Conservation (phyloP, 495 filamentous ascomycete species). For the Penicillium egyptiacum region DNA sequence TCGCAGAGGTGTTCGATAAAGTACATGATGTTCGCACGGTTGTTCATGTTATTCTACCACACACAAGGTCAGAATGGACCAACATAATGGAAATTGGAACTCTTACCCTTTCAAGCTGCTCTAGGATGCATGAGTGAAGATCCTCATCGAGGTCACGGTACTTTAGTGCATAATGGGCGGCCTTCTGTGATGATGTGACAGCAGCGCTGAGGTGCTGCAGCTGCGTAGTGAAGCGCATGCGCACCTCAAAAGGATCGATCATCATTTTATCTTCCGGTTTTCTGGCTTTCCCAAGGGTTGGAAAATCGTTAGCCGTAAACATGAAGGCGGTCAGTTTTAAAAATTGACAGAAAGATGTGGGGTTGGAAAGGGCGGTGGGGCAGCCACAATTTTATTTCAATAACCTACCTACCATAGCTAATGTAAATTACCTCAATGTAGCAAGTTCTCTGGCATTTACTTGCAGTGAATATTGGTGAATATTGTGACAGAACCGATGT, state of each 20-base stretch:
- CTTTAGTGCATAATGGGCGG: constrained; percentile 91
- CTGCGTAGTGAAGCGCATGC: constrained; percentile 90
- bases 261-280: constrained; percentile 45
- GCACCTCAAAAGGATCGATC: constrained; percentile 97
- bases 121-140: constrained; percentile 92
- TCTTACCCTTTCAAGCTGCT: constrained; percentile 82
- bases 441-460: background rate
- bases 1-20: constrained; percentile 96
- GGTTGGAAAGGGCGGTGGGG: background rate
- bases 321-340: constrained; percentile 2
- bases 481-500: background rate
- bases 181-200: constrained; percentile 83
- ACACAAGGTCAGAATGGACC: background rate
- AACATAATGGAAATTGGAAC: background rate
- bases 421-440: background rate
- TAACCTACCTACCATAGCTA: too few species aligned
- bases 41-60: constrained; percentile 88
- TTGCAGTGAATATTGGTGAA: background rate
- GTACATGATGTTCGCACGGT: constrained; percentile 97
- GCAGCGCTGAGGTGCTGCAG: constrained; percentile 88
- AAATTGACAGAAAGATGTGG: constrained; percentile 1
- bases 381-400: constrained; percentile 3
- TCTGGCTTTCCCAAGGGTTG: background rate
- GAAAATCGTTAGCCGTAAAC: background rate
- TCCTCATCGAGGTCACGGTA: constrained; percentile 93